These are phyloP conservation scores for Amphibolis antarctica DNA, from an alignment of 106 monocot species.

Conservation along the genomic window DNA sequence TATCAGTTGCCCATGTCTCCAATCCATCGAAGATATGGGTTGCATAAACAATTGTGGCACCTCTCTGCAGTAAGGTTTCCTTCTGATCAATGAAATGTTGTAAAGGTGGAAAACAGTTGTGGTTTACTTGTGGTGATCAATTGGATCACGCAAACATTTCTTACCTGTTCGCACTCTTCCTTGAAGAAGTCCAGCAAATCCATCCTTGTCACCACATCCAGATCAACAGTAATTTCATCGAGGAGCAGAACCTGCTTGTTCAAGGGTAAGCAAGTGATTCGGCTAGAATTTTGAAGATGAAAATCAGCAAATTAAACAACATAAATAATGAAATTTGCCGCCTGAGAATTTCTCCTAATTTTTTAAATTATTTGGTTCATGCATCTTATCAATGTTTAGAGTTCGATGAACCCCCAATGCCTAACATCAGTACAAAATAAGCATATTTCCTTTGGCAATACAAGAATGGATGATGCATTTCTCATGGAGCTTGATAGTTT, in stretches of 20 bases:
- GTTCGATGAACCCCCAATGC: no score
- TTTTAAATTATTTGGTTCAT: no score
- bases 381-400: no score
- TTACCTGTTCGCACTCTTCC: slow-evolving; percentile 84
- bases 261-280: no score
- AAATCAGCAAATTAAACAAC: no score
- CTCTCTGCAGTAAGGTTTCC: slow-evolving; percentile 44
- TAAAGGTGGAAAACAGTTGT: background rate
- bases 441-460: no score
- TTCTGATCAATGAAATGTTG: background rate
- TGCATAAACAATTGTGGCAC: slow-evolving; percentile 83
- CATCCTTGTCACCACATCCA: slow-evolving; percentile 97
- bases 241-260: slow-evolving; percentile 65
- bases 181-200: slow-evolving; percentile 94
- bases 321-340: no score
- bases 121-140: no score
- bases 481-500: no score
- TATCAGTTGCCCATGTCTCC: slow-evolving; percentile 78
- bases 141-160: background rate
- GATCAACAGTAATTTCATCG: slow-evolving; percentile 90
- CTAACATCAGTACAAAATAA: no score
- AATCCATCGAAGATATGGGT: slow-evolving; percentile 99
- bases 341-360: no score
- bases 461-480: background rate
- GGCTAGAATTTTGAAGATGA: no score